These are phyloP conservation scores for Fusarium nematophilum DNA, from an alignment of 2,329 filamentous ascomycete genomes.

Conservation along the genomic window DNA sequence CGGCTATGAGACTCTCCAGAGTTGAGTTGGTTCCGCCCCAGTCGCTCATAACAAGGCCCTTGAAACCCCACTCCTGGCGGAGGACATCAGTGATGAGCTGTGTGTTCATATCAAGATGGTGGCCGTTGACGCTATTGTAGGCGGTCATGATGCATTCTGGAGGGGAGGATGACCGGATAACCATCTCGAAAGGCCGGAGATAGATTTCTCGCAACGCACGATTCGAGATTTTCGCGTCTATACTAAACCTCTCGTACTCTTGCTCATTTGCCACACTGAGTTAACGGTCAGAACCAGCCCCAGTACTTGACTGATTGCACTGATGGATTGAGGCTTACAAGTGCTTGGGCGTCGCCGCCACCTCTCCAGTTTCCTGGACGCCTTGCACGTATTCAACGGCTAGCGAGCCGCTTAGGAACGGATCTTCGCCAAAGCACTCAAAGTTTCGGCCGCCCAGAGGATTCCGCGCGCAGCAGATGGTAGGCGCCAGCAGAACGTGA, in stretches of 20 bases:
- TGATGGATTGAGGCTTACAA: constrained; percentile 40
- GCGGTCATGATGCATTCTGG: constrained; percentile 55
- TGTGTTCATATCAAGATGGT: constrained; percentile 52
- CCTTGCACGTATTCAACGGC: constrained; percentile 55
- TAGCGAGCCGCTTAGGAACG: constrained; percentile 54
- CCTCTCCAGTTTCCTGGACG: constrained; percentile 53
- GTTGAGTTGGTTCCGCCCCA: constrained; percentile 51
- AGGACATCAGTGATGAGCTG: constrained; percentile 51
- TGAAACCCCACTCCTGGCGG: constrained; percentile 55
- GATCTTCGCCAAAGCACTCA: constrained; percentile 58
- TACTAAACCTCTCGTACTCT: constrained; percentile 32
- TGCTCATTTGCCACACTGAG: constrained; percentile 51
- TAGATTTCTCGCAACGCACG: constrained; percentile 49
- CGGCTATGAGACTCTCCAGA: constrained; percentile 40
- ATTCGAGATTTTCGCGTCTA: constrained; percentile 37
- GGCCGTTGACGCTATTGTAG: constrained; percentile 57
- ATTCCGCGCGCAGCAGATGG: constrained; percentile 57
- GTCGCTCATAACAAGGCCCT: constrained; percentile 58
- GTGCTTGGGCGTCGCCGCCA: constrained; percentile 57
- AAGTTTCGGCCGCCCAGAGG: constrained; percentile 58
- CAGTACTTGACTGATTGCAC: too few species aligned
- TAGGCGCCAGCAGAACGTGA: constrained; percentile 75
- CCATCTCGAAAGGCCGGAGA: constrained; percentile 55
- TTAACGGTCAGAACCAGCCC: too few species aligned
- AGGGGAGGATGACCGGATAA: constrained; percentile 46